phyloP scores from a whole-genome alignment of 2,329 filamentous ascomycete species.

The Alternaria tenuissima region DNA sequence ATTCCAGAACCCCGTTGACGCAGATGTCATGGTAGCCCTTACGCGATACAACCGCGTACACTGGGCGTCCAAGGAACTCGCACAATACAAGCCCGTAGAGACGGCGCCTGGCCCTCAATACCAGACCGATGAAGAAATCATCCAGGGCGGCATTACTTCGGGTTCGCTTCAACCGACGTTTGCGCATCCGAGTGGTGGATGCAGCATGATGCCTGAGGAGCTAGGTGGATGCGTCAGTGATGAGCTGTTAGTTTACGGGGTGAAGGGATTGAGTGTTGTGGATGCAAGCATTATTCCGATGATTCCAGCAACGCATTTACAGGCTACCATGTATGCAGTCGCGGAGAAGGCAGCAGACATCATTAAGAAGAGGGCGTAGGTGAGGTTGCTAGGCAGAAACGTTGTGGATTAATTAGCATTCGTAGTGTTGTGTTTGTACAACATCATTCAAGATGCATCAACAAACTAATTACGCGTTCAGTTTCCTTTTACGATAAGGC shows the following conservation, averaged over 20 bases:
- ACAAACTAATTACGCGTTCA: not conserved
- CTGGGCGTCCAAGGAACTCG: constrained; percentile 37
- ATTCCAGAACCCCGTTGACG: constrained; percentile 47
- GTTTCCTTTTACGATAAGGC: not conserved
- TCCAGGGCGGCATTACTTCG: constrained; percentile 2
- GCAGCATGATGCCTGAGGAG: constrained; percentile 32
- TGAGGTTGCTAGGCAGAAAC: not conserved
- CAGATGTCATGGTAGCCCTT: constrained; percentile 40
- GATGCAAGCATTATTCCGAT: constrained; percentile 36
- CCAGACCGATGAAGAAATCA: constrained; percentile 25
- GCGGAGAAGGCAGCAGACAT: constrained; percentile 13
- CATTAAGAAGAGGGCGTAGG: constrained; percentile 2
- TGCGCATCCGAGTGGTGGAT: constrained; percentile 26
- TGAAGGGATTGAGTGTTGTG: constrained; percentile 30
- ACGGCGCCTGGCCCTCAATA: constrained; percentile 28
- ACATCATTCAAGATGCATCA: not conserved
- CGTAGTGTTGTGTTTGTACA: not conserved
- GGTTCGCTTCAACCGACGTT: constrained; percentile 18
- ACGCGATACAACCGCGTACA: constrained; percentile 45
- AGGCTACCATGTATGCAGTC: constrained; percentile 22
- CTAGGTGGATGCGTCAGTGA: constrained; percentile 28
- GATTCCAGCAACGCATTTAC: constrained; percentile 30
- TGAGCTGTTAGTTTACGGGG: constrained; percentile 29
- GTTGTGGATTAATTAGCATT: not conserved
- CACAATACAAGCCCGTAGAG: constrained; percentile 39